Evolutionary conservation across 345 rosid genomes (phyloP).

Genomic region (Eucalyptus pauciflora): DNA sequence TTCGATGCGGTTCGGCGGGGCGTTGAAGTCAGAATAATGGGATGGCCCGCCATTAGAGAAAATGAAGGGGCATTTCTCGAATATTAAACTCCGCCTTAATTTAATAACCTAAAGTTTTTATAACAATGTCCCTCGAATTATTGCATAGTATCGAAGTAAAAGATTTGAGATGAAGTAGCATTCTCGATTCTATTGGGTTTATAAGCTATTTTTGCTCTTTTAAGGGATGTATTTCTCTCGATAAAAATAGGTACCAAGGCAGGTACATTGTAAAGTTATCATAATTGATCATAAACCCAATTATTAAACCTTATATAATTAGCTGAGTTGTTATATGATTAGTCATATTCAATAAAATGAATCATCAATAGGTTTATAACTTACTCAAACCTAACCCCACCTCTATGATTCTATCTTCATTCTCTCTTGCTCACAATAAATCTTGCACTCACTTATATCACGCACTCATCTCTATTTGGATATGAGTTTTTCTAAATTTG

Average conservation of each 20-base stretch:
- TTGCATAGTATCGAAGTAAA: background rate
- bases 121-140: fast-evolving
- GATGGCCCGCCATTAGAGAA: background rate
- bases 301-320: no score
- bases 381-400: background rate
- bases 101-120: background rate
- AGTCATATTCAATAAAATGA: background rate
- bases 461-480: background rate
- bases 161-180: background rate
- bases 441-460: background rate
- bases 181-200: background rate
- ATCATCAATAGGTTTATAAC: background rate
- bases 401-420: no score
- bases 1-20: background rate
- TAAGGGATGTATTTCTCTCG: background rate
- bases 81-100: background rate
- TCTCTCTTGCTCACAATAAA: background rate
- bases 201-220: background rate
- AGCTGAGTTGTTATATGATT: background rate
- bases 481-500: no score
- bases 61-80: background rate
- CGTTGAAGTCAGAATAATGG: background rate
- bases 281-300: background rate
- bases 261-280: background rate
- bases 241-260: background rate